Evolutionary conservation across 805 yeast genomes (phyloP), one percentile per base, ranked within the genome.

Genomic region (Saturnispora sanitii): DNA sequence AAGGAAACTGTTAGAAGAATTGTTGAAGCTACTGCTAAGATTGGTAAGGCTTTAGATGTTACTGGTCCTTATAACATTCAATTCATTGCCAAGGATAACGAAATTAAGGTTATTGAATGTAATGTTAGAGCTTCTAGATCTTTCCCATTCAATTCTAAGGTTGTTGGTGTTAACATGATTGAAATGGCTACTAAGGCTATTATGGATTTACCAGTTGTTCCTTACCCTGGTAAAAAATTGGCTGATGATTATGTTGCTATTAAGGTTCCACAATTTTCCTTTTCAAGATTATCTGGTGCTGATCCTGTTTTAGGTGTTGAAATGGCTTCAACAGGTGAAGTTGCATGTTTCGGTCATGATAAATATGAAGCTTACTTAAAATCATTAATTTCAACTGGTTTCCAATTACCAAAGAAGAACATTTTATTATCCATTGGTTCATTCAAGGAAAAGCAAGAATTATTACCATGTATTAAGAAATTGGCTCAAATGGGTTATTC

Each of bases 31-130:
- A 88, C 97, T 43, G 90, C 81, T 55, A 88, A 86, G 68, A 95
- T 90, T 56, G 97, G 95, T 28, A 62, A 68, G 43, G 97, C 97
- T 22, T 87, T 92, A 83, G 82, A 85, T 45, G 88, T 90, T 56
- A 85, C 96, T 35, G 98, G 98, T 56, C 98, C 98, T 20, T 90
- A 83, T 76, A 90, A 90, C 70, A 94, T 90, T 94, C 97, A 92
- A 71, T 80, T 92, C 60, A 92, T 92, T 63, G 78, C 80, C 45
- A 78, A 73, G 49, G 68, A 76, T 51, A 29, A 71, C 73, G 45
- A 76, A 77, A 37, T 70, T 58, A 92, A 92, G 74, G 98, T 92
- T 45, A 92, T 92, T 61, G 98, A 92, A 69, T 92, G 98, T 77
- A 92, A 92, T 66, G 83, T 92, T 54, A 83, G 98, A 67, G 98